Evolutionary conservation across 106 monocot genomes (phyloP).

Genomic region (Dioscorea zingiberensis): DNA sequence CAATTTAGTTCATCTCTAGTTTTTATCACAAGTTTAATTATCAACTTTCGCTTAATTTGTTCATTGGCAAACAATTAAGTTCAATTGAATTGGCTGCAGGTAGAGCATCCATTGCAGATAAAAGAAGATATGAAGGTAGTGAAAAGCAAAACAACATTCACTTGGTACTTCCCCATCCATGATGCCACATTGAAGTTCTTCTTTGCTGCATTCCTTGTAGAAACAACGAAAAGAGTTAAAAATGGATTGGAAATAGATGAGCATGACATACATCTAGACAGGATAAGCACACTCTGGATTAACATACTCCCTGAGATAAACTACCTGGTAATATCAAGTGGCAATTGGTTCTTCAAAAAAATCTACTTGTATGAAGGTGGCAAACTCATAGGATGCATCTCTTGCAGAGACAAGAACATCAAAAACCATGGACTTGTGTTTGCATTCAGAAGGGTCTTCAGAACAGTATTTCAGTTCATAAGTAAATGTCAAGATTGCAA

Average conservation of each 20-base stretch:
- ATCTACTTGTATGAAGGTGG: constrained; percentile 34
- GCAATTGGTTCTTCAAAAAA: constrained; percentile 60
- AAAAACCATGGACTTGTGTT: constrained; percentile 6
- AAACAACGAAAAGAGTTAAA: constrained; percentile 18
- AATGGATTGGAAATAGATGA: constrained; percentile 28
- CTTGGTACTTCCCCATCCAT: constrained; percentile 48
- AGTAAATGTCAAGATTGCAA: constrained; percentile 12
- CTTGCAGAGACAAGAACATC: constrained; percentile 29
- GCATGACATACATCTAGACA: constrained; percentile 45
- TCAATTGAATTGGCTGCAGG: constrained; percentile 20
- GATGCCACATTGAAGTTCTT: constrained; percentile 47
- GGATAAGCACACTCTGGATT: constrained; percentile 26
- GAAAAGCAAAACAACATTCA: constrained; percentile 24
- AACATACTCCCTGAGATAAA: constrained; percentile 23
- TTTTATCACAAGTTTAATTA: too few relatives aligned
- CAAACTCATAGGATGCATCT: constrained; percentile 40
- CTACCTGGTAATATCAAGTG: constrained; percentile 41
- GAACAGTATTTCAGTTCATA: constrained; percentile 27
- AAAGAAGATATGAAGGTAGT: constrained; percentile 26
- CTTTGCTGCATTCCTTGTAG: constrained; percentile 52
- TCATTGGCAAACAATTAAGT: too few relatives aligned
- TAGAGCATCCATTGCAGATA: constrained; percentile 28
- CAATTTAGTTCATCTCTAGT: too few relatives aligned
- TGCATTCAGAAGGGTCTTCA: constrained; percentile 19
- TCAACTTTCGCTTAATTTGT: too few relatives aligned